Conservation (phyloP, 129 eudicot genomes). For the Saposhnikovia divaricata region DNA sequence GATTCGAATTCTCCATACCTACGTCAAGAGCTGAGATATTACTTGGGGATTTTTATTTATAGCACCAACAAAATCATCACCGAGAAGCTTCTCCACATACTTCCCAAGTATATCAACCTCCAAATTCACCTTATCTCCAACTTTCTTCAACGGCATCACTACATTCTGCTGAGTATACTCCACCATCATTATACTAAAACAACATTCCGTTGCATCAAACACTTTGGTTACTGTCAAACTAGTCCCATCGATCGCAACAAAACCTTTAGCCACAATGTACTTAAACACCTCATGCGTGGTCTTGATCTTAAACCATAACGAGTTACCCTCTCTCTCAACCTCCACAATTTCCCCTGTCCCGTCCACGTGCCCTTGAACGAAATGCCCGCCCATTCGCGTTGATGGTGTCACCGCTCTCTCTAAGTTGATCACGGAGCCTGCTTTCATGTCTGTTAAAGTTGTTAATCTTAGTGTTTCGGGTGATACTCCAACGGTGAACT, state of each 20-base stretch:
- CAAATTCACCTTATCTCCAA: constrained; percentile 83
- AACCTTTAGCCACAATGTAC: constrained; percentile 85
- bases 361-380: constrained; percentile 94
- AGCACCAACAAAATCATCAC: constrained; percentile 46
- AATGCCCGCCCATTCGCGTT: constrained; percentile 92
- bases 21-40: too few species aligned
- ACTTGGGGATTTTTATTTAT: constrained; percentile 8
- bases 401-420: constrained; percentile 68
- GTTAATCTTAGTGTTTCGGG: constrained; percentile 78
- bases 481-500: constrained; percentile 58
- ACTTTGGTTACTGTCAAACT: constrained; percentile 87
- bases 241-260: constrained; percentile 82
- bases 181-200: constrained; percentile 80
- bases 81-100: constrained; percentile 74
- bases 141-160: constrained; percentile 72
- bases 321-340: constrained; percentile 53
- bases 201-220: constrained; percentile 50
- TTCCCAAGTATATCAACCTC: constrained; percentile 93
- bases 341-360: constrained; percentile 78
- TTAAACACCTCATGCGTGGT: constrained; percentile 54
- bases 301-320: constrained; percentile 83
- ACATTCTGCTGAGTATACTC: constrained; percentile 82
- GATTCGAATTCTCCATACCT: too few species aligned
- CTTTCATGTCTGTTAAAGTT: constrained; percentile 41
- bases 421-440: constrained; percentile 68